Base-by-base conservation (phyloP, 345 rosid genomes). In the Citrus medica region DNA sequence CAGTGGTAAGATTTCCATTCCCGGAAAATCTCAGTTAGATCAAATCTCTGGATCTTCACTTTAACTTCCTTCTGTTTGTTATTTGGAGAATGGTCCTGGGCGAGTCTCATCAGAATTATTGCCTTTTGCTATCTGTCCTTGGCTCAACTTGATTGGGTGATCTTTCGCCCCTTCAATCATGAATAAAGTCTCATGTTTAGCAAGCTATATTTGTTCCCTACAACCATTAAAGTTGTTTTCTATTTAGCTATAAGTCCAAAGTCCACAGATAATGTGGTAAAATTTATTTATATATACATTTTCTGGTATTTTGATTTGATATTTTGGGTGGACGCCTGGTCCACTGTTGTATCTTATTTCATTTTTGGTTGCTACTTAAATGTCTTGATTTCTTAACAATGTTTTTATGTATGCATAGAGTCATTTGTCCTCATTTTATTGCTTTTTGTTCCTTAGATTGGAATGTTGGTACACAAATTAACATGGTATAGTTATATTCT, bases 1-100 rank as follows among this genome's bases (percentile, higher is more conserved):
- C 84, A 38, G 65, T 60, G 76, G 84, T 78, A 81, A 76, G 78
- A 58, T 38, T 65, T 67, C 12, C 71, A 61, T 67, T 61, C 51
- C 38, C 32, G 1, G n/a, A 48, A 77, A 77, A 27, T 64, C 35
- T 74, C 48, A 66, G 67, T 24, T 40, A 69, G 68, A 70, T 58
- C 67, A 55, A 51, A n/a, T 42, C 24, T 7, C 58, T 61, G 51
- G 67, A 25, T 38, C 35, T 28, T 77, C 19, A 67, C 69, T 35
- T 66, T 38, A 66, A 66, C 58, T 46, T 27, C 21, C 21, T 42
- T 67, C 42, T 21, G 46, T 46, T 10, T 40, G 17, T 40, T 69
- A 30, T 61, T 62, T 65, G 28, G 10, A 21, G 65, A 38, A n/a
- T 55, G 14, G n/a, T 71, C 53, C 9, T 17, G n/a, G 75, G 22